Conservation (phyloP, 805 yeast genomes). For the Candida tallmaniae region DNA sequence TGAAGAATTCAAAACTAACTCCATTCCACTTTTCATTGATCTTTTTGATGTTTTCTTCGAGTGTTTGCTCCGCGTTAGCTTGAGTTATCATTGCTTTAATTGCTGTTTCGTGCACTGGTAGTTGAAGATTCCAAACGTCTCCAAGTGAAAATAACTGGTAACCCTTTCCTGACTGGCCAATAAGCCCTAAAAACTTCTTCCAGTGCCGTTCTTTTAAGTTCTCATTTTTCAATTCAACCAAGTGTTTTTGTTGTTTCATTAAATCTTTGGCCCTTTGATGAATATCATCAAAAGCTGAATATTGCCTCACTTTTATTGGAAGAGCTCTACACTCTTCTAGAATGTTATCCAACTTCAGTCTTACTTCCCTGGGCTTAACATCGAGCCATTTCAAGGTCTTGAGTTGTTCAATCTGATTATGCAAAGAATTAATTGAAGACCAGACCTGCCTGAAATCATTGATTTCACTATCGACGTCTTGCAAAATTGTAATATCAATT, state of each 20-base stretch:
- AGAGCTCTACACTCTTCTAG: slow-evolving; percentile 42
- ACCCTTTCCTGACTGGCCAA: slow-evolving; percentile 20
- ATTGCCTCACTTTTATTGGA: slow-evolving; percentile 59
- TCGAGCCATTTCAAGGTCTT: slow-evolving; percentile 46
- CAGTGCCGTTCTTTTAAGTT: slow-evolving; percentile 67
- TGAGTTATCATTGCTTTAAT: slow-evolving; percentile 49
- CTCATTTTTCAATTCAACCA: slow-evolving; percentile 50
- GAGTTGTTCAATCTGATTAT: slow-evolving; percentile 42
- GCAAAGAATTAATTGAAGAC: slow-evolving; percentile 52
- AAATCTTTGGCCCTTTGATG: slow-evolving; percentile 41
- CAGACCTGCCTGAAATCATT: slow-evolving; percentile 57
- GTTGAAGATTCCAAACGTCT: slow-evolving; percentile 57
- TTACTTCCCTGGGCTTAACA: slow-evolving; percentile 41
- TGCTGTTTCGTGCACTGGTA: slow-evolving; percentile 38
- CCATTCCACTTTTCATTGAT: slow-evolving; percentile 56
- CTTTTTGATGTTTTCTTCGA: slow-evolving; percentile 51
- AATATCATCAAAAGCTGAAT: slow-evolving; percentile 63
- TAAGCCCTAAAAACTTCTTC: slow-evolving; percentile 39
- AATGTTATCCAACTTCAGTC: slow-evolving; percentile 48
- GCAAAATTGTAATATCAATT: slow-evolving; percentile 18
- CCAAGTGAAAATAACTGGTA: slow-evolving; percentile 41
- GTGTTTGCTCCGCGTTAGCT: slow-evolving; percentile 68
- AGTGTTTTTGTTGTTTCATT: slow-evolving; percentile 31
- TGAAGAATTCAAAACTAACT: slow-evolving; percentile 48
- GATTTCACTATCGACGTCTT: slow-evolving; percentile 43